These are phyloP conservation scores for Citrullus amarus DNA, from an alignment of 306 rosid genomes.

Conservation along the genomic window DNA sequence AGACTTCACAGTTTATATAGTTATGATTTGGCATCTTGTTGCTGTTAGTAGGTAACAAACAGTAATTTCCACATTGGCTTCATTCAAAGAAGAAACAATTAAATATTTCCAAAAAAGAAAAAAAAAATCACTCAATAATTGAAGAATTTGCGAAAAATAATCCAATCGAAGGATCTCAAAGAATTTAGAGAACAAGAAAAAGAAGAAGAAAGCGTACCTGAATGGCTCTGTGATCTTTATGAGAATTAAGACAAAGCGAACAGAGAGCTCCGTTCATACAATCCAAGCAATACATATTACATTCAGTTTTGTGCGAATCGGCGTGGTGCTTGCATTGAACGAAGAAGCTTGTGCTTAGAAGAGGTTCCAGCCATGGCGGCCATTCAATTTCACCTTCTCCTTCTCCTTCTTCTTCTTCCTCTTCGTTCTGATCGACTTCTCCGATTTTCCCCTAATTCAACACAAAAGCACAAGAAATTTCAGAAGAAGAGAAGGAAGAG, in stretches of 20 bases:
- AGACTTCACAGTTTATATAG: slow-evolving; percentile 1
- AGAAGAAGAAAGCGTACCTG: slow-evolving; percentile 23
- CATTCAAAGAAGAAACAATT: background rate
- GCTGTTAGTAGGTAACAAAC: background rate
- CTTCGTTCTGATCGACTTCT: slow-evolving; percentile 10
- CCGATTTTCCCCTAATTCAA: slow-evolving; percentile 22
- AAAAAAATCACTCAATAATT: background rate
- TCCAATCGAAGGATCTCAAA: background rate
- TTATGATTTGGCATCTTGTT: slow-evolving; percentile 2
- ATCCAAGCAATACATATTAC: slow-evolving; percentile 67
- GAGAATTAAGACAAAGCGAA: slow-evolving; percentile 46
- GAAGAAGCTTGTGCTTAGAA: slow-evolving; percentile 47
- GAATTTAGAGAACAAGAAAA: background rate
- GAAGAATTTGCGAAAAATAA: background rate
- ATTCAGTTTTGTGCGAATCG: slow-evolving; percentile 59
- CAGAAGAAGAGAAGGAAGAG: background rate
- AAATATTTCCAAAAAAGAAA: background rate
- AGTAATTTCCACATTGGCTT: background rate
- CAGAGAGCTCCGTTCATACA: slow-evolving; percentile 57
- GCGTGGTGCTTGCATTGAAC: slow-evolving; percentile 50
- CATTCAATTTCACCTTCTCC: slow-evolving; percentile 29
- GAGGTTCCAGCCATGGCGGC: slow-evolving; percentile 56
- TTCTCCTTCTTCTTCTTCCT: background rate
- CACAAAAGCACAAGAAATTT: slow-evolving; percentile 3
- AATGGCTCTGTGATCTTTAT: slow-evolving; percentile 39